These are phyloP conservation scores for Saposhnikovia divaricata DNA, from an alignment of 129 eudicot genomes.

Conservation along the genomic window DNA sequence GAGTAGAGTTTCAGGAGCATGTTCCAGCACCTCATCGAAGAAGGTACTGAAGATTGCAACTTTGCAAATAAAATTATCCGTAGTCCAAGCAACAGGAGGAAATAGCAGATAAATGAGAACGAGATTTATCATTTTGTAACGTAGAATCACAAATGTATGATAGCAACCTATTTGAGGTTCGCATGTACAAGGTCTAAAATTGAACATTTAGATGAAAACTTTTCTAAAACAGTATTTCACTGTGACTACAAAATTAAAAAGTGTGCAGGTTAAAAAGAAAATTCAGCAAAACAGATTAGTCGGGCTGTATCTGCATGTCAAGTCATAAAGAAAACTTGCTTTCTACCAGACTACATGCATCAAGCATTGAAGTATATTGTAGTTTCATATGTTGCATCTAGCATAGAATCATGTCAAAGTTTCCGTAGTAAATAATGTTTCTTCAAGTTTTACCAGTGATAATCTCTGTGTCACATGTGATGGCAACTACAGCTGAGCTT, in stretches of 20 bases:
- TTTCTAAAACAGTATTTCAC: neutral
- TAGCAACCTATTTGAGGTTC: neutral
- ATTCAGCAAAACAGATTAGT: neutral
- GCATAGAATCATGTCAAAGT: neutral
- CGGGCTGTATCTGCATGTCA: neutral
- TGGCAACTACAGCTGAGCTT: constrained; percentile 62
- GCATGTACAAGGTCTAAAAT: neutral
- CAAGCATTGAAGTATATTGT: neutral
- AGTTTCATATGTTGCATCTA: neutral
- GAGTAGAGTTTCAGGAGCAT: neutral
- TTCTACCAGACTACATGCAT: neutral
- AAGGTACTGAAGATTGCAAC: neutral
- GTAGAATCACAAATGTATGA: neutral
- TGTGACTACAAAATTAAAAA: neutral
- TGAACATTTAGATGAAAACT: neutral
- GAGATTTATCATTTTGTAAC: neutral
- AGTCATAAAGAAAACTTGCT: neutral
- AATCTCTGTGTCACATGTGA: constrained; percentile 74
- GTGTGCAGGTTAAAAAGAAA: neutral
- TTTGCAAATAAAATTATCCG: neutral
- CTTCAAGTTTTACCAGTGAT: constrained; percentile 59
- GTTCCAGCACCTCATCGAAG: neutral
- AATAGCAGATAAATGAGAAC: neutral
- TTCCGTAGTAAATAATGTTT: neutral
- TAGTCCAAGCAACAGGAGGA: neutral